A percentile compares a stretch with the other conserved stretches of the same genome.
Evolutionary conservation across 129 eudicot species (phyloP).

Genomic region (Helianthus tuberosus): DNA sequence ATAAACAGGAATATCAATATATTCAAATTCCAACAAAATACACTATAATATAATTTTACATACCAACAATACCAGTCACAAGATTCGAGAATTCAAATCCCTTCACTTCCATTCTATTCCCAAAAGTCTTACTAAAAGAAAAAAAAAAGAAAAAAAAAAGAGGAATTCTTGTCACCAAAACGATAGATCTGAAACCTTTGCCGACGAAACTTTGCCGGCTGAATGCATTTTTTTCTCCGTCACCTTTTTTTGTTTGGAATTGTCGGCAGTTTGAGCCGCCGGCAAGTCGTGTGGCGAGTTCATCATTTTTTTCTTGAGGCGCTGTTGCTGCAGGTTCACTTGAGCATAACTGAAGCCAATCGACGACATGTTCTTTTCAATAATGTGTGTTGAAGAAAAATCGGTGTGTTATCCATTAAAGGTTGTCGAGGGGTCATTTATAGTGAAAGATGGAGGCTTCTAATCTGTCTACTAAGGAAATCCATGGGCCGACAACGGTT

Average conservation of each 20-base stretch:
- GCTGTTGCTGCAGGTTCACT: slow-evolving; percentile 19
- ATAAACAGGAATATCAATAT: too few relatives aligned
- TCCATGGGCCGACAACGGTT: slow-evolving; percentile 15
- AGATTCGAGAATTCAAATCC: too few relatives aligned
- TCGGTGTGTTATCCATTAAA: background rate
- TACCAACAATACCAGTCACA: too few relatives aligned
- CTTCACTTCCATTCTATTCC: too few relatives aligned
- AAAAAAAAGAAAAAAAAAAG: too few relatives aligned
- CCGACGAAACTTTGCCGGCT: background rate
- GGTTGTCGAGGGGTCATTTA: slow-evolving; percentile 1
- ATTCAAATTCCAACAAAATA: too few relatives aligned
- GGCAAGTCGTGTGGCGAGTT: background rate
- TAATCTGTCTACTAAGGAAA: background rate
- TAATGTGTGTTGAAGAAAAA: background rate
- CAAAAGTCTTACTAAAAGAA: too few relatives aligned
- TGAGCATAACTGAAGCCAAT: slow-evolving; percentile 27
- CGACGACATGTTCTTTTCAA: background rate
- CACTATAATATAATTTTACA: too few relatives aligned
- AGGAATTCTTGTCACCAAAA: background rate
- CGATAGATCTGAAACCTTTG: background rate
- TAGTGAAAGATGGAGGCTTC: slow-evolving; percentile 1
- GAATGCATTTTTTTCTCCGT: slow-evolving; percentile 15
- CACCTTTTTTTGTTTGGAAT: slow-evolving; percentile 1
- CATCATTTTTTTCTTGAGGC: slow-evolving; percentile 15
- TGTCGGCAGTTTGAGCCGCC: background rate